Base-by-base conservation (phyloP, 495 filamentous ascomycete species). In the Penicillium ochrochloron region DNA sequence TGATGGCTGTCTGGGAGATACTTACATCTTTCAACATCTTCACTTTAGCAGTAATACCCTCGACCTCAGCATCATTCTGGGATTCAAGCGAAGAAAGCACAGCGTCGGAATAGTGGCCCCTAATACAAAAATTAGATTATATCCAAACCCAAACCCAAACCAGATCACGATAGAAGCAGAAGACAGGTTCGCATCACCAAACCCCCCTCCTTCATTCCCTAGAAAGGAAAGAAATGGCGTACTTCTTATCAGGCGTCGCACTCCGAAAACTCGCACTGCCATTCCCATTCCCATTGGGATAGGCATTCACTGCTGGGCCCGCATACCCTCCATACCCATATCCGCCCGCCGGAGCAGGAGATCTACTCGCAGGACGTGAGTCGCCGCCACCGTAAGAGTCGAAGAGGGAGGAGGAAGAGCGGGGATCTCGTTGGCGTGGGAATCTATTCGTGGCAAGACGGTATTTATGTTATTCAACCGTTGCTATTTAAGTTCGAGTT, bases 21-120 rank as follows among this genome's bases (percentile, higher is more conserved):
- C 90, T 70, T 74, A 97, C 94, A 82, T 96, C 89, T 76, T 98
- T 99, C 68, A 99, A 73, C 84, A 93, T 85, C 82, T 83, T 89
- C 61, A 99, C 96, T 76, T 97, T 99, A 52, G 90, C 92, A 57
- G 88, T 84, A 68, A 97, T 93, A 35, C 94, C 92, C 66, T 94
- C 92, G 19, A 98, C 88, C 69, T 97, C 90, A 59, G 86, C 79
- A 68, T 98, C 96, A 72, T 98, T 99, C 76, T 98, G 96, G 66
- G 89, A 93, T 76, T 99, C 96, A 25, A 99, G 86, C 74, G 95
- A 93, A 71, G 91, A 92, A 25, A 98, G 86, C 58, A 97, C 93
- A 44, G 93, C 91, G 67, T 96, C 93, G 65, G 88, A 92, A 77
- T 98, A 98, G 75, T 97, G 94, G 56, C 96, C 95, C 73, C 90